Conservation (phyloP, 2,329 filamentous ascomycete species). For the Aspergillus melleus region DNA sequence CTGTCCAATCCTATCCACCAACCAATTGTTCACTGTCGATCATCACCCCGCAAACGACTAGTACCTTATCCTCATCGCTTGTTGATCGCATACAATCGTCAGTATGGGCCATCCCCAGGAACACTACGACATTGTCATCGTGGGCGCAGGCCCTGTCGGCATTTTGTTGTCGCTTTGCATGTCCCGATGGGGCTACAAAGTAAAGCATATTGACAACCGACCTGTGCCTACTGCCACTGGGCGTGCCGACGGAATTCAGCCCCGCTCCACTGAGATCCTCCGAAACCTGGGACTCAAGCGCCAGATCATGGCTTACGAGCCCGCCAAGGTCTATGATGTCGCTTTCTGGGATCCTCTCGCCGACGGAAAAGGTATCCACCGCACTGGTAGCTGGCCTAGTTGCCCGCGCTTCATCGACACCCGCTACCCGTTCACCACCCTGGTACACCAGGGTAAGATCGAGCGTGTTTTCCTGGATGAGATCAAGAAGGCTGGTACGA, state of each 20-base stretch:
- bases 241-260: slow-evolving; percentile 88
- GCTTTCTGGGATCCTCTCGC: slow-evolving; percentile 64
- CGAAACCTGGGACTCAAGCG: slow-evolving; percentile 89
- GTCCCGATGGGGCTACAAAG: slow-evolving; percentile 88
- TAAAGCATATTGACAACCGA: slow-evolving; percentile 92
- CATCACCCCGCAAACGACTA: neutral
- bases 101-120: slow-evolving; percentile 37
- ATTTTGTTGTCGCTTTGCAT: slow-evolving; percentile 85
- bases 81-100: slow-evolving; percentile 5
- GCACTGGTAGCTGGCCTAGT: slow-evolving; percentile 74
- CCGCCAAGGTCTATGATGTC: slow-evolving; percentile 77
- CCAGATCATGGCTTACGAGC: slow-evolving; percentile 81
- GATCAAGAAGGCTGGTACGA: slow-evolving; percentile 58
- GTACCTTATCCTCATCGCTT: neutral
- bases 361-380: slow-evolving; percentile 54
- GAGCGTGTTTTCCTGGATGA: slow-evolving; percentile 63
- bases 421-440: slow-evolving; percentile 63
- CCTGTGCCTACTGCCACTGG: slow-evolving; percentile 81
- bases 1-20: neutral
- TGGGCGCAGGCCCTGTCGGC: slow-evolving; percentile 86
- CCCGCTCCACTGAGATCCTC: slow-evolving; percentile 80
- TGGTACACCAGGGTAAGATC: slow-evolving; percentile 63
- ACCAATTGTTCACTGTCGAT: slow-evolving; percentile 6
- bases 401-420: slow-evolving; percentile 79
- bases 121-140: slow-evolving; percentile 71